phyloP scores from a whole-genome alignment of 805 yeast species.

The Cyberlindnera galapagoensis region DNA sequence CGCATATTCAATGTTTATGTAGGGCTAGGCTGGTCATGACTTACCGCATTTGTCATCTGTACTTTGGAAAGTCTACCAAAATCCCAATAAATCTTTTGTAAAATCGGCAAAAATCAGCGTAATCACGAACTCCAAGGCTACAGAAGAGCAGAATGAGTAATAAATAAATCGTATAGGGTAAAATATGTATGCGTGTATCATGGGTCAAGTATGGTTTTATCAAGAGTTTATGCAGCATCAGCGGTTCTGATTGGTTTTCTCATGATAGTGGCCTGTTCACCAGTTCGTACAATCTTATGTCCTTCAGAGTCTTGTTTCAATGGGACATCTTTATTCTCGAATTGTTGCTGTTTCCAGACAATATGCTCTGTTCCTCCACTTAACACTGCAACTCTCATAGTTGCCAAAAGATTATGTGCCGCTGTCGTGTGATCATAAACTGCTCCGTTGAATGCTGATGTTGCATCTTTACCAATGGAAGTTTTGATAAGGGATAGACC shows the following conservation, averaged over 20 bases:
- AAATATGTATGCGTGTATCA: no score
- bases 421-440: slow-evolving; percentile 92
- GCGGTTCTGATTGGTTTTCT: slow-evolving; percentile 44
- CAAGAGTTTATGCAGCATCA: slow-evolving; percentile 53
- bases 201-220: no score
- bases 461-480: slow-evolving; percentile 89
- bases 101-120: no score
- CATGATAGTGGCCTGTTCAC: slow-evolving; percentile 49
- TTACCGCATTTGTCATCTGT: no score
- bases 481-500: slow-evolving; percentile 73
- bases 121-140: no score
- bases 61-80: no score
- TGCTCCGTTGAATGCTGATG: slow-evolving; percentile 91
- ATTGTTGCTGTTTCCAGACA: slow-evolving; percentile 72
- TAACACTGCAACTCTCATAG: slow-evolving; percentile 87
- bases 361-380: slow-evolving; percentile 77
- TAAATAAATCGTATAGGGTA: no score
- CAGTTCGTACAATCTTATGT: slow-evolving; percentile 50
- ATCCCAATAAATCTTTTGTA: no score
- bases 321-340: slow-evolving; percentile 58
- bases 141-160: no score
- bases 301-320: slow-evolving; percentile 49
- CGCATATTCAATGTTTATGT: no score
- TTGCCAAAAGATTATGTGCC: slow-evolving; percentile 82
- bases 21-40: no score